phyloP scores from a whole-genome alignment of 257 asterid species.

The Plantago elongata region DNA sequence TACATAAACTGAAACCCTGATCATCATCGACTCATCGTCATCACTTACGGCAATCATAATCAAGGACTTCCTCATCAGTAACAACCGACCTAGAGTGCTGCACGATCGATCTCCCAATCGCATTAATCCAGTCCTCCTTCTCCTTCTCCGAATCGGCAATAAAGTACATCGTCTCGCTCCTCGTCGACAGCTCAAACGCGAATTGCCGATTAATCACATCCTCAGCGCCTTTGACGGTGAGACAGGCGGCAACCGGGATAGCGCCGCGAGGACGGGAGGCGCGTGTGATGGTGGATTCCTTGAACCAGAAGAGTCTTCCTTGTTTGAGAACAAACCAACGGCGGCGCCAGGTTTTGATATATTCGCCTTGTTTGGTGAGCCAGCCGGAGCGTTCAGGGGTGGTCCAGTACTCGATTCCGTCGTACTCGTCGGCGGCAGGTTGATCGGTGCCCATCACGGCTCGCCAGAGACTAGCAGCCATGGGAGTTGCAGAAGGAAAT shows the following conservation, averaged over 20 bases:
- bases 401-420: constrained; percentile 81
- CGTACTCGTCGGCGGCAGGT: constrained; percentile 51
- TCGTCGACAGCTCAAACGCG: constrained; percentile 81
- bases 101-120: constrained; percentile 80
- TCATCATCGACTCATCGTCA: no score
- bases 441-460: constrained; percentile 66
- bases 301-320: constrained; percentile 96
- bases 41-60: constrained; percentile 53
- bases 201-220: constrained; percentile 71
- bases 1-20: no score
- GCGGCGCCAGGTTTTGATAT: constrained; percentile 97
- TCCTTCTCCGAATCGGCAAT: constrained; percentile 87
- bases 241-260: constrained; percentile 67
- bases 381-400: constrained; percentile 82
- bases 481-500: constrained; percentile 8
- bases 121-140: constrained; percentile 94
- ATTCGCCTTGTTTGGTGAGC: constrained; percentile 93
- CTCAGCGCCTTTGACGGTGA: constrained; percentile 94
- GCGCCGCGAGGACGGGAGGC: constrained; percentile 81
- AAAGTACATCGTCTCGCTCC: constrained; percentile 80
- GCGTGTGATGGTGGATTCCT: constrained; percentile 62
- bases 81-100: constrained; percentile 93
- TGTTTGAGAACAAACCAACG: constrained; percentile 94
- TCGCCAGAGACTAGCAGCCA: constrained; percentile 77
- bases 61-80: constrained; percentile 70